A percentile compares a stretch with the other conserved stretches of the same genome.
Conservation (phyloP, 2,329 filamentous ascomycete genomes). For the Ophiostoma novo-ulmi region DNA sequence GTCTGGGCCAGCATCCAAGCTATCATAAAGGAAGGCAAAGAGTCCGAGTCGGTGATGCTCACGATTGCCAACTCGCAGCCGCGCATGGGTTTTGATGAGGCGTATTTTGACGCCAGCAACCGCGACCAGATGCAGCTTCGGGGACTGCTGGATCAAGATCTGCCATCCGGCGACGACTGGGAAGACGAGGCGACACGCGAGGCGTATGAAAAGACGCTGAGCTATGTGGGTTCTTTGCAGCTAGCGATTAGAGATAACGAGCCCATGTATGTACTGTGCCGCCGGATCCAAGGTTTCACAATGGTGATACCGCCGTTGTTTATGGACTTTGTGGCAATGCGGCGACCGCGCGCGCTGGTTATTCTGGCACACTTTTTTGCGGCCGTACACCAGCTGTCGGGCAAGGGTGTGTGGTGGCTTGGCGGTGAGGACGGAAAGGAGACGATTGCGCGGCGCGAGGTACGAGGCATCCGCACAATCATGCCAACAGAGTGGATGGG, state of each 20-base stretch:
- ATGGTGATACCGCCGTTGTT: constrained; percentile 30
- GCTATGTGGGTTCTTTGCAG: constrained; percentile 31
- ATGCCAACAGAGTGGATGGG: constrained; percentile 28
- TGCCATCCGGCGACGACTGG: constrained; percentile 28
- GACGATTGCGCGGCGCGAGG: constrained; percentile 30
- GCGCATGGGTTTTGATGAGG: constrained; percentile 29
- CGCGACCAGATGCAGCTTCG: constrained; percentile 27
- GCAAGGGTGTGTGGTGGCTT: constrained; percentile 31
- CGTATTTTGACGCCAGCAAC: constrained; percentile 30
- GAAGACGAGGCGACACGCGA: constrained; percentile 28
- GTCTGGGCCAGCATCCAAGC: constrained; percentile 31
- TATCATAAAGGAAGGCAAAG: constrained; percentile 24
- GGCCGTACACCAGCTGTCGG: constrained; percentile 27
- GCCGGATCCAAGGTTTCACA: constrained; percentile 31
- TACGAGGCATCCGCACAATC: constrained; percentile 29
- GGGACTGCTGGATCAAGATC: constrained; percentile 27
- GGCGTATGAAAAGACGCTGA: constrained; percentile 32
- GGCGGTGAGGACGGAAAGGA: constrained; percentile 25
- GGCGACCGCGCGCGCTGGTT: constrained; percentile 30
- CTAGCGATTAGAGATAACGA: constrained; percentile 31
- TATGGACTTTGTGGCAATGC: constrained; percentile 28
- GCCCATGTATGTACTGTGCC: constrained; percentile 32
- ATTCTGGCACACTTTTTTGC: constrained; percentile 32
- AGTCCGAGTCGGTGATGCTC: constrained; percentile 25
- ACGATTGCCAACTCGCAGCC: constrained; percentile 28